These are phyloP conservation scores for Aureobasidium melanogenum DNA, from an alignment of 2,329 filamentous ascomycete genomes.

Conservation along the genomic window DNA sequence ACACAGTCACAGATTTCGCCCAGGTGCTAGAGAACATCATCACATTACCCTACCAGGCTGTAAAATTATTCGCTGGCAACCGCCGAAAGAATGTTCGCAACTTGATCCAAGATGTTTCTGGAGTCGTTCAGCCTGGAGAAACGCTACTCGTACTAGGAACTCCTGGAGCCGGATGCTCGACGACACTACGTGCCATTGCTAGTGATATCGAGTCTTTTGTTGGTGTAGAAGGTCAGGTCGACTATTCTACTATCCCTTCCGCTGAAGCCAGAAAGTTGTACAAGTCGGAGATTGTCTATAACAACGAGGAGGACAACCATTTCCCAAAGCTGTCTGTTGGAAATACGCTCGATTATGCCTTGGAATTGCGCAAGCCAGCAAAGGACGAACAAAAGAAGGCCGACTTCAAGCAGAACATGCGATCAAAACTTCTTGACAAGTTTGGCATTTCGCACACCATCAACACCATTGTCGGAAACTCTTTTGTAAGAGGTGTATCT, in stretches of 20 bases:
- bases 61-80: conserved; percentile 8
- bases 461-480: conserved; percentile 48
- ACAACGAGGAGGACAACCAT: conserved; percentile 41
- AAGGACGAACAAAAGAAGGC: conserved; percentile 47
- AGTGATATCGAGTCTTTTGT: conserved; percentile 40
- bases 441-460: conserved; percentile 56
- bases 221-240: conserved; percentile 46
- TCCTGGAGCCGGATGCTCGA: conserved; percentile 45
- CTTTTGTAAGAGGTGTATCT: conserved; percentile 53
- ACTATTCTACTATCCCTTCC: conserved; percentile 38
- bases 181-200: conserved; percentile 56
- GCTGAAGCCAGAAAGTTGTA: conserved; percentile 64
- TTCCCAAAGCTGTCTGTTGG: conserved; percentile 51
- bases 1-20: conserved; percentile 11
- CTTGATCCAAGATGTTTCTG: conserved; percentile 12
- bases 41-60: conserved; percentile 2
- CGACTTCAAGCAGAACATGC: conserved; percentile 50
- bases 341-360: conserved; percentile 49
- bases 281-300: conserved; percentile 49
- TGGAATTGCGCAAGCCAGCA: conserved; percentile 48
- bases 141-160: conserved; percentile 16
- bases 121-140: conserved; percentile 12
- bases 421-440: conserved; percentile 62
- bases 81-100: background rate
- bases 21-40: conserved; percentile 9